Conservation (phyloP, 2,329 filamentous ascomycete species). For the Delphinella strobiligena region DNA sequence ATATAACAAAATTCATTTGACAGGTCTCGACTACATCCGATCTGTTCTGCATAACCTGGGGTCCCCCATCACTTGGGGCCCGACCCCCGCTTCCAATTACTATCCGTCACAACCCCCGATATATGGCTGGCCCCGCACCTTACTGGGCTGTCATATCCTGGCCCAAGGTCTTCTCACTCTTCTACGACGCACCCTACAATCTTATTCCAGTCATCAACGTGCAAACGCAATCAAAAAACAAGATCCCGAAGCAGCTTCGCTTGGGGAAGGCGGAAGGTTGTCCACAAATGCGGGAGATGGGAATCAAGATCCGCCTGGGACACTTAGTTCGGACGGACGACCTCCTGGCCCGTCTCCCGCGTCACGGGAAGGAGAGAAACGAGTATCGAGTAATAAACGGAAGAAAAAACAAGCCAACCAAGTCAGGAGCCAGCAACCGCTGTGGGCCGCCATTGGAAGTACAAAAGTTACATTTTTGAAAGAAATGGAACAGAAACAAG, state of each 20-base stretch:
- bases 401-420: constrained; percentile 84
- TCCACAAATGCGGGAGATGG: constrained; percentile 18
- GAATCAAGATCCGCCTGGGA: constrained; percentile 32
- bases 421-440: constrained; percentile 77
- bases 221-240: constrained; percentile 6
- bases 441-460: constrained; percentile 89
- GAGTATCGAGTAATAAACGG: constrained; percentile 57
- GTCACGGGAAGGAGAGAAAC: constrained; percentile 43
- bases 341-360: constrained; percentile 39
- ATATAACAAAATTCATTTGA: constrained; percentile 38
- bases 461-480: constrained; percentile 95
- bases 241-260: constrained; percentile 49
- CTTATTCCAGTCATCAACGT: constrained; percentile 4
- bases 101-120: constrained; percentile 29
- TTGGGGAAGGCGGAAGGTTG: constrained; percentile 3
- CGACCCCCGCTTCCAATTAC: constrained; percentile 11
- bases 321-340: constrained; percentile 34
- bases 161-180: constrained; percentile 62
- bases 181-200: constrained; percentile 35
- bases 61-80: constrained; percentile 17
- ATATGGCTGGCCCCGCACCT: constrained; percentile 55
- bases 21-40: constrained; percentile 24
- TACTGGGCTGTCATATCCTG: constrained; percentile 62
- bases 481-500: constrained; percentile 61
- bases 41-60: constrained; percentile 24